Evolutionary conservation across 2,329 filamentous ascomycete genomes (phyloP), one percentile per base, ranked within the genome.

Genomic region (Macrophomina tecta): DNA sequence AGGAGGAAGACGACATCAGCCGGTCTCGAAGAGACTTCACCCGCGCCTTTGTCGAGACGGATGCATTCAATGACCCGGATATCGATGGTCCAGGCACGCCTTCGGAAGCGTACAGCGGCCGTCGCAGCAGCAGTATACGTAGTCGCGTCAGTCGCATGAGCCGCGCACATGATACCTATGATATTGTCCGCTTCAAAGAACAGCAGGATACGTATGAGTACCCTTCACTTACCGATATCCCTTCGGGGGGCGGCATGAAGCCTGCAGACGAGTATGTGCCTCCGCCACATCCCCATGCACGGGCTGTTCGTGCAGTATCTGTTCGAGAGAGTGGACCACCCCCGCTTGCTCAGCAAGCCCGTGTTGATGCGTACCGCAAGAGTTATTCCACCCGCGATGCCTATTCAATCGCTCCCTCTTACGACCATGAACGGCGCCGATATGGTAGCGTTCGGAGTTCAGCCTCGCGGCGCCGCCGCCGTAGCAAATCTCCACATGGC

Each of bases 1-100:
- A 66, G 53, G 53, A 58, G 14, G 64, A 66, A 14, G 64, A 66
- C 28, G 53, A 66, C 8, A 51, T 52, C 6, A 56, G 46, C 32
- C 65, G 65, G 16, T 55, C 48, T 9, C 65, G 65, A n/a, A 63
- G 60, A 36, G 36, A 62, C 32, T 67, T 67, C 8, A 63, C 58
- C 6, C 65, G 65, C 38, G 56, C 65, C 48, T 67, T 46, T 23
- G 65, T 67, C 49, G 65, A 67, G 28, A 67, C 65, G 11, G 40
- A 36, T 32, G 65, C 65, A 7, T 67, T 67, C 56, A 62, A 53
- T 46, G 49, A 65, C 34, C 61, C 46, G 14, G 61, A 64, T 34
- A 32, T n/a, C 14, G 36, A 64, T 8, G 48, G 48, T 9, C 61
- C 61, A 30, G 49, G 32, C 12, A 64, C 61, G 16, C 61, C 61